These are phyloP conservation scores for Collybiopsis luxurians DNA, from an alignment of 768 basidiomycete genomes.

Conservation along the genomic window DNA sequence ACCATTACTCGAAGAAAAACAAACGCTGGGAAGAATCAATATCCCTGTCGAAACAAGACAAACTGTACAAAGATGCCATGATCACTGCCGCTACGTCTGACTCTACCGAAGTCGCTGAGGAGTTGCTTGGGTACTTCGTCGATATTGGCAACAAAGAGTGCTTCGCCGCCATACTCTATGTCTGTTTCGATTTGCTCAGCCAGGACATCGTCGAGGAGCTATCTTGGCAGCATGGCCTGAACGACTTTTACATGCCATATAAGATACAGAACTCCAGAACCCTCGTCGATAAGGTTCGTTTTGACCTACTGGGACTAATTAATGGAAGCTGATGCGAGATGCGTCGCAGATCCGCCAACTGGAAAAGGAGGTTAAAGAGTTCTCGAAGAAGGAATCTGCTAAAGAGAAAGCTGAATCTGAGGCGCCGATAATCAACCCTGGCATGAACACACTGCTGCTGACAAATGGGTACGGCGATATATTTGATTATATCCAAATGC, in stretches of 20 bases:
- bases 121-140: conserved; percentile 93
- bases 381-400: conserved; percentile 79
- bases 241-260: conserved; percentile 98
- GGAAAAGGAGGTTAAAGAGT: conserved; percentile 88
- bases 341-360: conserved; percentile 61
- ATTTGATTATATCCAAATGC: conserved; percentile 1
- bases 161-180: conserved; percentile 85
- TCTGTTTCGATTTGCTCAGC: conserved; percentile 94
- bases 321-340: not conserved
- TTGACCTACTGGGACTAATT: not conserved
- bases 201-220: conserved; percentile 92
- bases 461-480: conserved; percentile 67
- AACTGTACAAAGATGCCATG: conserved; percentile 96
- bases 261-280: conserved; percentile 85
- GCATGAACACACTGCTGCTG: conserved; percentile 57
- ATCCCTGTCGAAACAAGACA: conserved; percentile 91
- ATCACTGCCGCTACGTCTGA: conserved; percentile 84
- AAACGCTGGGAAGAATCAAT: conserved; percentile 95
- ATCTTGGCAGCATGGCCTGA: conserved; percentile 94
- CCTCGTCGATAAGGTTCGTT: conserved; percentile 66
- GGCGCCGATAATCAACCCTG: conserved; percentile 86
- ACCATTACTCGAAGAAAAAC: conserved; percentile 74
- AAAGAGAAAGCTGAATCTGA: conserved; percentile 90
- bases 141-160: conserved; percentile 99
- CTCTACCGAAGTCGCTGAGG: conserved; percentile 90